Evolutionary conservation across 768 basidiomycete species (phyloP), one percentile per base, ranked within the genome.

Genomic region (Tylopilus sp.): DNA sequence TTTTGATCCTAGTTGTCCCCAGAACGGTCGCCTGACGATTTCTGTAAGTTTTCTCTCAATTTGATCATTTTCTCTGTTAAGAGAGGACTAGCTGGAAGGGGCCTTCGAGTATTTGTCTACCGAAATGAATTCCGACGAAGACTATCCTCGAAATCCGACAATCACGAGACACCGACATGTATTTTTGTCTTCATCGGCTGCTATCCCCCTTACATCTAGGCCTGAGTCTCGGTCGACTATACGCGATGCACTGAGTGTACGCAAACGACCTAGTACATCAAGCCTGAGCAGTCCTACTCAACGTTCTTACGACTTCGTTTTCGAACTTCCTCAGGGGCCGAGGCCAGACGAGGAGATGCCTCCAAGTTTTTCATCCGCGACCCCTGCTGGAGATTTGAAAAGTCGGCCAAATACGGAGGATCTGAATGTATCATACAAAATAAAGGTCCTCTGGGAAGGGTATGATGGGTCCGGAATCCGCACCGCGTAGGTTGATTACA

Each of bases 361-460:
- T 0, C 72, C 82, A 0, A 81, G 82, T 0, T 85, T 85, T 60
- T 73, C 72, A 28, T 69, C 73, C 8, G 66, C 73, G 9, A 69
- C 66, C 10, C 66, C 74, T 16, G 60, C 67, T 9, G 59, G 58
- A 14, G 54, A 61, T 38, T 63, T 56, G 17, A 51, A 54, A 25
- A 65, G 70, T 5, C 65, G 63, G 14, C 52, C 69, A 0, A 52
- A 46, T 24, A 63, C 59, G 36, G 78, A 78, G 52, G 69, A 69
- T 30, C 61, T 73, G 9, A 71, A 77, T 44, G 75, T 87, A 3
- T 66, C 74, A 30, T 89, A 89, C 63, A 76, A 72, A 44, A 64
- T 89, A 21, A 72, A 72, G 14, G 83, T 78, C 6, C 60, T 73
- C 10, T 87, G 87, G 86, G 80, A 86, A 62, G 74, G 82, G 1